Evolutionary conservation across 1,284 basidiomycete genomes (phyloP).

Genomic region (Sporisorium graminicola): DNA sequence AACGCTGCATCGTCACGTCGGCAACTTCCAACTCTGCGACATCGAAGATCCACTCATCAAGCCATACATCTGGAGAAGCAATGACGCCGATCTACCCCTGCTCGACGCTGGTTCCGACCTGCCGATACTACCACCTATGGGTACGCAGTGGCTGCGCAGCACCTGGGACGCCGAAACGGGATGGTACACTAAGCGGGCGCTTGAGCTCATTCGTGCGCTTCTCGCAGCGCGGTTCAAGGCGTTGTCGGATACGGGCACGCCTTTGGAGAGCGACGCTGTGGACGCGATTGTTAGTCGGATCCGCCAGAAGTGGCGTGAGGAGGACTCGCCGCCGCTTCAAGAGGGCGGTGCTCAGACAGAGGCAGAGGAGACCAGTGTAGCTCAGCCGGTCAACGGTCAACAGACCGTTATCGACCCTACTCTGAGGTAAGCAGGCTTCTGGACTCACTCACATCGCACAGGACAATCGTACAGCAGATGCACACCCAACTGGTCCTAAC

Average conservation of each 20-base stretch:
- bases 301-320: conserved; percentile 30
- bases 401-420: not conserved
- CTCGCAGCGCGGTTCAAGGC: conserved; percentile 48
- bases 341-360: not conserved
- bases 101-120: no score
- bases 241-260: conserved; percentile 22
- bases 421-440: conserved; percentile 1
- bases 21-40: conserved; percentile 93
- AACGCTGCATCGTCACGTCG: conserved; percentile 81
- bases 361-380: not conserved
- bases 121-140: not conserved
- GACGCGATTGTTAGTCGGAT: conserved; percentile 15
- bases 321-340: conserved; percentile 14
- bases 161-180: conserved; percentile 45
- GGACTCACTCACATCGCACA: not conserved
- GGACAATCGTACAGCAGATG: not conserved
- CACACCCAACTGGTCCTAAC: not conserved
- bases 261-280: conserved; percentile 7
- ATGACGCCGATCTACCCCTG: conserved; percentile 8
- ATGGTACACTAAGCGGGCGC: conserved; percentile 54
- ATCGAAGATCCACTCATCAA: conserved; percentile 80
- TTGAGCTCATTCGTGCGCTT: conserved; percentile 51
- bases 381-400: not conserved
- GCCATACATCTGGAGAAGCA: conserved; percentile 43
- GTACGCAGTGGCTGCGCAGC: conserved; percentile 17